Percentiles rank a stretch among this genome's conserved stretches.
Conservation (phyloP, 495 filamentous ascomycete species). For the Cairneyella variabilis region DNA sequence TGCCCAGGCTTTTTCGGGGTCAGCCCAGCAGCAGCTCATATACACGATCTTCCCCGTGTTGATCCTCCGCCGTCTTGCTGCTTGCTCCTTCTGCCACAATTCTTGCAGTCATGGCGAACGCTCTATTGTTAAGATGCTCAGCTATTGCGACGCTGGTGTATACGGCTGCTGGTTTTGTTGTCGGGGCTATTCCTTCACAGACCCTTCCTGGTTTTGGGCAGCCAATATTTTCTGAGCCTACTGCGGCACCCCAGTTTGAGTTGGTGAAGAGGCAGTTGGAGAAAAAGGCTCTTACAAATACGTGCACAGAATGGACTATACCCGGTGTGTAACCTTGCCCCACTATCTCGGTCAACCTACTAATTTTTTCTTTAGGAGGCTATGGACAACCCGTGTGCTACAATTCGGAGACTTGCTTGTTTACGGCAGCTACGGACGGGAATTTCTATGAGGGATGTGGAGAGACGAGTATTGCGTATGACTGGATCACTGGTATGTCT, state of each 20-base stretch:
- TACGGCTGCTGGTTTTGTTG: neutral
- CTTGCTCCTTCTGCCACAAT: neutral
- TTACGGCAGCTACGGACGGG: constrained; percentile 2
- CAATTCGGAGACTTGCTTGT: constrained; percentile 17
- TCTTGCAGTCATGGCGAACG: neutral
- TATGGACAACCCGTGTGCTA: constrained; percentile 16
- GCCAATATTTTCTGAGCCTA: constrained; percentile 5
- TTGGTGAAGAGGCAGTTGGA: constrained; percentile 17
- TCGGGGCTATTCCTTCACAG: constrained; percentile 11
- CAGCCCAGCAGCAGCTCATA: neutral
- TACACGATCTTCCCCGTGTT: neutral
- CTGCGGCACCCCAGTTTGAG: constrained; percentile 14
- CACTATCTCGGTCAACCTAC: neutral
- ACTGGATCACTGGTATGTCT: constrained; percentile 20
- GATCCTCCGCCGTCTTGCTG: neutral
- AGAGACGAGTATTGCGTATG: constrained; percentile 3
- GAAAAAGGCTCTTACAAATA: constrained; percentile 11
- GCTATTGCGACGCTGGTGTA: constrained; percentile 9
- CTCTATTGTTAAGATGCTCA: constrained; percentile 5
- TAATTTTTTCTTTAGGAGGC: constrained; percentile 4
- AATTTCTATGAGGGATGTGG: constrained; percentile 23
- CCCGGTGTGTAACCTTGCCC: constrained; percentile 9
- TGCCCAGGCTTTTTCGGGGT: neutral
- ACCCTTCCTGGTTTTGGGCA: constrained; percentile 9
- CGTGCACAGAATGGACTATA: constrained; percentile 24